These are phyloP conservation scores for Aspergillus hortae DNA, from an alignment of 2,329 filamentous ascomycete genomes.

Conservation along the genomic window DNA sequence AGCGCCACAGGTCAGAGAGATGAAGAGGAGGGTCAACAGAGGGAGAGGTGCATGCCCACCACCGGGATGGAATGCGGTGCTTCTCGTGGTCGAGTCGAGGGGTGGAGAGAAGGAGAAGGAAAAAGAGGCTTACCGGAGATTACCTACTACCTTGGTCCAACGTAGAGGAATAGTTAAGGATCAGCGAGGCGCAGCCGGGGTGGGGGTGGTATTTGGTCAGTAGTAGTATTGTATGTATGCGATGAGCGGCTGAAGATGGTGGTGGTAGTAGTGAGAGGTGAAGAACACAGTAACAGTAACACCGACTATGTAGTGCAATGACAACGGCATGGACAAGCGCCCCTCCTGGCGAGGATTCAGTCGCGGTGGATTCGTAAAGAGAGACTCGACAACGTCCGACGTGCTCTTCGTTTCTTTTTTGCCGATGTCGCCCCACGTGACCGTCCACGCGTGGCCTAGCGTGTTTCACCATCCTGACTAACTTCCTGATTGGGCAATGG, in stretches of 20 bases:
- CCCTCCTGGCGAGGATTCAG: neutral
- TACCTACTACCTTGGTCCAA: slow-evolving; percentile 13
- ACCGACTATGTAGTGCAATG: no score
- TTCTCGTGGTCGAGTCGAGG: neutral
- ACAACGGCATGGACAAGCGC: no score
- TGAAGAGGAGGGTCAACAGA: slow-evolving; percentile 9
- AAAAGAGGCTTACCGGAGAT: slow-evolving; percentile 15
- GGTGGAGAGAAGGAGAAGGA: slow-evolving; percentile 4
- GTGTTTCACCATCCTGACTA: slow-evolving; percentile 26
- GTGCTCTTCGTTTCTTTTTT: neutral
- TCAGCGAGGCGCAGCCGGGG: slow-evolving; percentile 24
- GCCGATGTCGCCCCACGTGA: slow-evolving; percentile 20
- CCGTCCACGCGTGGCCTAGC: slow-evolving; percentile 13
- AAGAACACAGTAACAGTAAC: no score
- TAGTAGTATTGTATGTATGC: no score
- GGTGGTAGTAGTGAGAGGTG: neutral
- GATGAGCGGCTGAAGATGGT: slow-evolving; percentile 1
- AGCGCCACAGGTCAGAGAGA: slow-evolving; percentile 1
- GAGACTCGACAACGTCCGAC: neutral
- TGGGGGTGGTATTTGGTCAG: slow-evolving; percentile 5
- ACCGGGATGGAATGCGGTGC: slow-evolving; percentile 5
- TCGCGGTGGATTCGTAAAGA: neutral
- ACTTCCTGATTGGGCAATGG: neutral
- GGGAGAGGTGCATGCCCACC: slow-evolving; percentile 12
- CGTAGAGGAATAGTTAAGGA: slow-evolving; percentile 20